Evolutionary conservation across 352 stramenopile genomes (phyloP), one percentile per base, ranked within the genome.

Genomic region (Peronosclerospora sorghi): DNA sequence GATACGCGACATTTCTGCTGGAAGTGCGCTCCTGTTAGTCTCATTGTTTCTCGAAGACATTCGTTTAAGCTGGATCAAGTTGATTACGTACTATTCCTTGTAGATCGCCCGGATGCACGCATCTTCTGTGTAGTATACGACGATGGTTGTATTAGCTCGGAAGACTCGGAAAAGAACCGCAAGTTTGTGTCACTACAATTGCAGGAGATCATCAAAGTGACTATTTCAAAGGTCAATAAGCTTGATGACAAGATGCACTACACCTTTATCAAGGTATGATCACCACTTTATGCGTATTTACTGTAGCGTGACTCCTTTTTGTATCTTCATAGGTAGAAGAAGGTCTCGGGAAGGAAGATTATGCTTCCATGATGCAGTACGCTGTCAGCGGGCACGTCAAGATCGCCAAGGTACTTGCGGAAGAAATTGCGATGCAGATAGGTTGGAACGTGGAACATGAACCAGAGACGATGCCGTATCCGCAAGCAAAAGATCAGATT

Each of bases 51-150:
- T 2, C 4, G 21, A 2, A 43, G 9, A 4, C 9, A n/a, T 32
- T 7, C 14, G 5, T 24, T 12, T 29, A 14, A 15, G 1, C 13
- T 15, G 2, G n/a, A 15, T 12, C 48, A 9, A 40, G 10, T 13
- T 4, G 8, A 34, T 12, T 39, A 17, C 37, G 8, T 24, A n/a
- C 23, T 8, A 24, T 32, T 4, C 2, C 8, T 41, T 32, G 24
- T 32, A 90, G 80, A 87, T 32, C 77, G 80, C 3, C 80, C 80
- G 3, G 54, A 83, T 17, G 80, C 80, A 6, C 73, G 90, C 27
- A 92, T 92, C 32, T 88, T 88, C 43, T 92, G 77, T 35, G 68
- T 88, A n/a, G 80, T 86, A 8, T 91, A 80, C 39, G 75, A 91
- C 34, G 73, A 91, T 46, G 69, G 68, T 45, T 89, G 76, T 45